Base-by-base conservation (phyloP, 2,329 filamentous ascomycete species). In the Ophiostoma novo-ulmi region DNA sequence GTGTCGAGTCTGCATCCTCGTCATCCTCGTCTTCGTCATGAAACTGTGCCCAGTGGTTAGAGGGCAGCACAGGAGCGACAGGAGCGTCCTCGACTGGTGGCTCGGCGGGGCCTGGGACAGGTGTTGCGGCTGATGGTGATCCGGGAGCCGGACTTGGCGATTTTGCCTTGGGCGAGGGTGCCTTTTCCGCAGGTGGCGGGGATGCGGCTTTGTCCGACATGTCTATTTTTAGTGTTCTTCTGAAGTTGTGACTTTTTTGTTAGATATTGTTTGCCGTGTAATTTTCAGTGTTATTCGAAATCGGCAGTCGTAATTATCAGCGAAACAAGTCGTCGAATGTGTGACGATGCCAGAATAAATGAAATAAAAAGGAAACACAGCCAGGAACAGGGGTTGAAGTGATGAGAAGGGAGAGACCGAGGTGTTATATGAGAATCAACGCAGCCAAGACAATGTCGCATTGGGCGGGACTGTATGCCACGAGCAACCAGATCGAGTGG, bases 1-100 rank as follows among this genome's bases (percentile, higher is more conserved):
- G 64, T 2, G 70, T 55, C 48, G 70, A 71, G 65, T 71, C 70
- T 2, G 48, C 70, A n/a, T 71, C 70, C 11, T 5, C 44, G n/a
- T 63, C 66, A n/a, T 39, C 63, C 1, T 26, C 63, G 3, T 41
- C 63, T 17, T 22, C 63, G 35, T 36, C 36, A 7, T 39, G 10
- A 17, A 65, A 65, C 20, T 39, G 63, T 17, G 63, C 36, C 63
- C 63, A 65, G 17, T 65, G 36, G 36, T 65, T 17, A 17, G 63
- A 8, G 35, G 63, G 63, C 20, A 65, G 20, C 1, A 26, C 2
- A 36, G 35, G 36, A 36, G 63, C 17, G 17, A 14, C 36, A 4
- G 35, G 36, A 14, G 14, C 36, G 4, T 6, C 31, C 2, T 38
- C 36, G 20, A 14, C 52, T 39, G 7, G 20, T 38, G 63, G 36